A percentile compares a stretch with the other conserved stretches of the same genome.
Conservation (phyloP, 2,329 filamentous ascomycete genomes). For the Graphium sp. region DNA sequence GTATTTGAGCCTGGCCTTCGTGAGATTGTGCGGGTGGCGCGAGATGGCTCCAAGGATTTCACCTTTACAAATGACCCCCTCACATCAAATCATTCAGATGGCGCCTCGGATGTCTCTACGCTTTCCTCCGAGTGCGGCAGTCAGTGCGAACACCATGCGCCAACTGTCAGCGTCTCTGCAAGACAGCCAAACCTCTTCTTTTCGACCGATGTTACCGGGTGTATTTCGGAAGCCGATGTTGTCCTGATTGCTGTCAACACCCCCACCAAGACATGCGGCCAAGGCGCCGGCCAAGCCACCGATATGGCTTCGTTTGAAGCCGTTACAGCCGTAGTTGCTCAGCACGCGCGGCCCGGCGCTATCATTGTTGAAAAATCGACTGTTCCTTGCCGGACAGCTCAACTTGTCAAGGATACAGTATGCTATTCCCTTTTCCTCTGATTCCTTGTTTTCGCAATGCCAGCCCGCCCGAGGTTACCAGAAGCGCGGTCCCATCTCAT, state of each 20-base stretch:
- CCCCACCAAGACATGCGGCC: slow-evolving; percentile 55
- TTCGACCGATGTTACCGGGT: slow-evolving; percentile 45
- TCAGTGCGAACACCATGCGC: slow-evolving; percentile 8
- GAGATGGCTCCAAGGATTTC: slow-evolving; percentile 35
- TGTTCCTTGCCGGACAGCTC: slow-evolving; percentile 58
- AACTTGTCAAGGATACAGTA: slow-evolving; percentile 53
- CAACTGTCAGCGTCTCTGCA: slow-evolving; percentile 17
- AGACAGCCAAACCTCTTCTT: slow-evolving; percentile 55
- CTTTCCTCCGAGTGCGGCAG: slow-evolving; percentile 12
- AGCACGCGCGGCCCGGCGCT: slow-evolving; percentile 45
- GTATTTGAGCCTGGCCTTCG: slow-evolving; percentile 60
- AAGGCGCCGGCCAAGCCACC: slow-evolving; percentile 53
- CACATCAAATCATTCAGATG: slow-evolving; percentile 11
- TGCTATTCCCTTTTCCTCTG: slow-evolving; percentile 13
- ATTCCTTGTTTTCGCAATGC: too few relatives aligned
- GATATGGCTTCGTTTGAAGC: slow-evolving; percentile 59
- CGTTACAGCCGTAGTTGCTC: slow-evolving; percentile 49
- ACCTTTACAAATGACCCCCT: slow-evolving; percentile 19
- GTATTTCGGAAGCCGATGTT: slow-evolving; percentile 52
- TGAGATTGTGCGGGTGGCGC: slow-evolving; percentile 48
- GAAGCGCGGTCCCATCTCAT: too few relatives aligned
- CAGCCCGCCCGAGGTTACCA: too few relatives aligned
- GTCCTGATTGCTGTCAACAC: slow-evolving; percentile 68
- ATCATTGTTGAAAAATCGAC: slow-evolving; percentile 75
- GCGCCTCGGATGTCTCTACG: slow-evolving; percentile 14